Evolutionary conservation across 768 basidiomycete genomes (phyloP), one percentile per base, ranked within the genome.

Genomic region (Daedalea quercina): DNA sequence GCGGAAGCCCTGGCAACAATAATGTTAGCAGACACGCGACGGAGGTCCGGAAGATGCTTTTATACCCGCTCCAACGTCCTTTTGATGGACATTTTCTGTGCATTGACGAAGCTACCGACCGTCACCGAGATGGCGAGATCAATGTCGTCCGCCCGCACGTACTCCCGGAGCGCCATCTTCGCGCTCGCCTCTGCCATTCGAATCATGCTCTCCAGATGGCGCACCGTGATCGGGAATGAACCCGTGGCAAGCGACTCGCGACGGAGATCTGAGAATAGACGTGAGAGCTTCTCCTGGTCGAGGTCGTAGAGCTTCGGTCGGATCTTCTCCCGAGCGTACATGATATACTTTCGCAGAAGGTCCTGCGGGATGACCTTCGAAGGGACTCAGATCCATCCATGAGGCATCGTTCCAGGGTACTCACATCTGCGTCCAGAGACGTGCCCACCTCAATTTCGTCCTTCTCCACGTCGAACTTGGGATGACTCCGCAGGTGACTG

Each of bases 71-170:
- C 93, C 43, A 99, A 74, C 2, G 94, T 94, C 74, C 93, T 96
- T 78, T 97, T 97, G 74, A 98, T 95, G 54, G 90, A 92, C 80
- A 94, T 86, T 76, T 99, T 99, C 69, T 99, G 96, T 24, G 96
- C 89, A 59, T 71, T 94, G 54, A 99, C 91, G 68, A 99, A 99
- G 71, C 90, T 94, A 49, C 86, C 86, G 25, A 99, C 84, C 2
- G 92, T 90, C 44, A 97, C 94, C 62, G 92, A 92, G 57, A 99
- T 98, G 1, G 96, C 95, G 48, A 98, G 73, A 67, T 99, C 94
- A 61, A 99, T 93, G 66, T 99, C 96, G 67, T 98, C 96, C 35
- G 86, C 76, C 44, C 96, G 81, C 28, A 98, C 96, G 63, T 92
- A 97, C 70, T 98, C 95, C 50, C 96, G 79, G 56, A 99, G 73